Evolutionary conservation across 352 stramenopile genomes (phyloP), one percentile per base, ranked within the genome.

Genomic region (Pythium periplocum): DNA sequence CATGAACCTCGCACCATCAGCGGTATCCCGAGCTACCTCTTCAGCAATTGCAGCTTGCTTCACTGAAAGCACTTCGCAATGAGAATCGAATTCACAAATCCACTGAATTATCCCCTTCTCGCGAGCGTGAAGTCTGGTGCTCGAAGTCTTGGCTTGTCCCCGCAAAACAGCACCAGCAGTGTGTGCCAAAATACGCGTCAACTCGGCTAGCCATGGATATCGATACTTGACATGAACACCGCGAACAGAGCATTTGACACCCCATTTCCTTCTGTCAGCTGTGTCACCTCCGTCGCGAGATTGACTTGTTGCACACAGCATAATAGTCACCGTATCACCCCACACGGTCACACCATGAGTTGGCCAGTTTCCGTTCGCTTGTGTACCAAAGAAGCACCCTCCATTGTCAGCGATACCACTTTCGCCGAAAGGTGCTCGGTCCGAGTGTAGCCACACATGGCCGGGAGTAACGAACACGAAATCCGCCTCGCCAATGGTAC

Each of bases 291-390:
- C 55, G 48, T 68, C 70, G 2, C 75, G 71, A 47, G 66, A 51
- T 66, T 89, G 80, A n/a, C 72, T 78, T 49, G 78, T 84, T 1
- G 69, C 63, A 30, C 78, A 88, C 0, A 91, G 45, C 67, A 86
- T 87, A 11, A 91, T 61, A 10, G 74, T 89, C 12, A 64, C 78
- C 8, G 71, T 85, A 53, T 89, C 76, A 30, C 80, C 80, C 38
- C 74, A 67, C 11, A 91, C 57, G 8, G 75, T 73, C 33, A 88
- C 70, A 0, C 78, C 75, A 47, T 62, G 53, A 11, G 65, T 65
- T 11, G 78, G 78, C 78, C 78, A 88, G 33, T 80, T 85, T 35
- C 78, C 78, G 45, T 66, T 64, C 6, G 55, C 51, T 32, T 73
- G 71, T 4, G 69, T 73, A 1, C 78, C 78, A 63, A 84, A 88